Evolutionary conservation across 2,329 filamentous ascomycete genomes (phyloP), one percentile per base, ranked within the genome.

Genomic region (Onygenales sp.): DNA sequence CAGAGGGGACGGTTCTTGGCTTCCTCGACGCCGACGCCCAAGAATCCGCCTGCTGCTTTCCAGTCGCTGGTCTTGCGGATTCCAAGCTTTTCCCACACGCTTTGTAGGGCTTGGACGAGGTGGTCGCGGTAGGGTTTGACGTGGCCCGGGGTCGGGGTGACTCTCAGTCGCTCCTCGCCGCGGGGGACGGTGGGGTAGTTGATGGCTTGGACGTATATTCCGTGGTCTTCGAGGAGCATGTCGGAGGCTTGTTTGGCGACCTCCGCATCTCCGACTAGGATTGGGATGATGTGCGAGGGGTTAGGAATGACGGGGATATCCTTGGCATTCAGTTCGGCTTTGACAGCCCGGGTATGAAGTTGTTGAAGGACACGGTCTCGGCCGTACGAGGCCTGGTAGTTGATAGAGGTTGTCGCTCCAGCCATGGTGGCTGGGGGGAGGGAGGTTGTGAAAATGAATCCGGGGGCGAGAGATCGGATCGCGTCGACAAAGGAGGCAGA

Each of bases 361-460:
- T 98, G 93, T 74, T 98, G 93, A 48, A 97, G 83, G 52, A 87
- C 82, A 51, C 93, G 86, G 70, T 98, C 93, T 53, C 88, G 88
- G 62, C 86, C 81, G 69, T 95, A 86, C 49, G 77, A 77, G 75
- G 88, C 86, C 71, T 97, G 93, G 69, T 97, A 96, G 66, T 96
- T 88, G 63, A 98, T 97, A 37, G 93, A 90, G 1, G 88, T 79
- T 68, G 85, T 83, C 21, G 93, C 93, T 52, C 93, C 93, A 17
- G 93, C 91, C 93, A 98, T 98, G 57, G 90, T 94, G 11, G 93
- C 90, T 0, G 93, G 93, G 3, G 93, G 93, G 10, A 98, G 83
- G 8, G 91, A 95, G 4, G 93, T 98, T 46, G 93, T 98, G 76
- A 98, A 98, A 70, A 98, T 98, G 75, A 98, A 98, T 32, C 93